Evolutionary conservation across 1,284 basidiomycete genomes (phyloP).

Genomic region (Vanrija pseudolonga): DNA sequence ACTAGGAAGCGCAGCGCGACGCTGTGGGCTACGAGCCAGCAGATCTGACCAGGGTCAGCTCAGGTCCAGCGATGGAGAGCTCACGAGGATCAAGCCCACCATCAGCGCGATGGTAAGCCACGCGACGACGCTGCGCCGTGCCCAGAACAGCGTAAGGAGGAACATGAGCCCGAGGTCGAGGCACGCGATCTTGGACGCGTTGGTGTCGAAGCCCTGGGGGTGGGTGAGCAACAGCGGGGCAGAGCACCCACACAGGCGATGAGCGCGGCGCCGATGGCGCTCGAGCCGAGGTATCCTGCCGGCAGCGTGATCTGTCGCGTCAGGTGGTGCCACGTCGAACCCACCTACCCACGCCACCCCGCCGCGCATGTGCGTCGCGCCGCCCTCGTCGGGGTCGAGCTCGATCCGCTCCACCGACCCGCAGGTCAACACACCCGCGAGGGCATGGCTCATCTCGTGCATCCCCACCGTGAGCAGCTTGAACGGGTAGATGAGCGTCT

Average conservation of each 20-base stretch:
- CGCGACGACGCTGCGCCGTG: slow-evolving; percentile 67
- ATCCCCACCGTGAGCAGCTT: slow-evolving; percentile 85
- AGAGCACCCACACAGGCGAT: slow-evolving; percentile 72
- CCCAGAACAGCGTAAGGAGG: slow-evolving; percentile 86
- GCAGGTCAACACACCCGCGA: slow-evolving; percentile 75
- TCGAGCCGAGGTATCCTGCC: slow-evolving; percentile 88
- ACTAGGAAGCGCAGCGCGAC: slow-evolving; percentile 60
- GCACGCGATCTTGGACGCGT: slow-evolving; percentile 84
- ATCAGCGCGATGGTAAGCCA: slow-evolving; percentile 47
- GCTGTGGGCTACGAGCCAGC: slow-evolving; percentile 78
- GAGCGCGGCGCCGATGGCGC: slow-evolving; percentile 80
- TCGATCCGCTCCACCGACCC: slow-evolving; percentile 79
- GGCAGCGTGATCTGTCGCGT: slow-evolving; percentile 53
- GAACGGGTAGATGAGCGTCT: slow-evolving; percentile 77
- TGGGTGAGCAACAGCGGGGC: not conserved
- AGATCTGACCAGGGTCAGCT: slow-evolving; percentile 52
- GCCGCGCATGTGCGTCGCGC: slow-evolving; percentile 87
- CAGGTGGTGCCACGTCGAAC: slow-evolving; percentile 43
- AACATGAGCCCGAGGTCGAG: slow-evolving; percentile 81
- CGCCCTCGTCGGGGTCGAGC: slow-evolving; percentile 72
- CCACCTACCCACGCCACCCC: slow-evolving; percentile 77
- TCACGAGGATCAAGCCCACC: slow-evolving; percentile 38
- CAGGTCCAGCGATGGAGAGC: slow-evolving; percentile 1
- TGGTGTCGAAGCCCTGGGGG: slow-evolving; percentile 71
- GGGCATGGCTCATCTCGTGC: slow-evolving; percentile 80